Evolutionary conservation across 106 monocot species (phyloP), one percentile per base, ranked within the genome.

Genomic region (Acorus gramineus): DNA sequence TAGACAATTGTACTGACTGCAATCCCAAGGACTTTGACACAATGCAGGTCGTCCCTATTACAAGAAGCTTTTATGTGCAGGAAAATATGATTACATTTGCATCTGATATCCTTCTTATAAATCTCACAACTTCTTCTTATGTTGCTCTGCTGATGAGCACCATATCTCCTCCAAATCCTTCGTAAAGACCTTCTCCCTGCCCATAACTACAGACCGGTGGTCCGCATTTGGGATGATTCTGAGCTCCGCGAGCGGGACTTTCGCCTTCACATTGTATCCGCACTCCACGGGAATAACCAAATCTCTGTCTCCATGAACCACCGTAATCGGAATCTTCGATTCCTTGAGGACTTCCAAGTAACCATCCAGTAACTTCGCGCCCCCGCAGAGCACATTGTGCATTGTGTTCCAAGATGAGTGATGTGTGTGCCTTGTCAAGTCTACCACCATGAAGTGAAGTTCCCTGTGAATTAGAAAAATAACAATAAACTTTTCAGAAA

Each of bases 321-420:
- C 47, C 49, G 63, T 75, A 49, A 84, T 44, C 2, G 68, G 45
- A 9, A 75, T 53, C 9, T 67, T 68, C n/a, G 75, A 75, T 51
- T 53, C 60, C 46, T 67, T 69, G 67, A 90, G 11, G 12, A 62
- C 62, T 65, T 80, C 81, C 67, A 90, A 63, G 60, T 82, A 67
- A 8, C 59, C 57, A 47, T 86, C 82, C 71, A 80, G 46, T 1
- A 73, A 53, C 58, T 80, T 84, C 0, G 81, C 84, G 8, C 79
- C 86, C 44, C 90, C 86, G 67, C 94, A 90, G 12, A 94, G 69
- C 55, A 90, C 86, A 64, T 94, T 90, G 70, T 94, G 90, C 86
- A 90, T 86, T 4, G 86, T 94, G 50, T 94, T 86, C 94, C 94
- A 94, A 8, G 82, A 89, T 4, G 94, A 90, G 56, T 82, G 86